Evolutionary conservation across 495 filamentous ascomycete genomes (phyloP).

Genomic region (Barbatosphaeria neglecta): DNA sequence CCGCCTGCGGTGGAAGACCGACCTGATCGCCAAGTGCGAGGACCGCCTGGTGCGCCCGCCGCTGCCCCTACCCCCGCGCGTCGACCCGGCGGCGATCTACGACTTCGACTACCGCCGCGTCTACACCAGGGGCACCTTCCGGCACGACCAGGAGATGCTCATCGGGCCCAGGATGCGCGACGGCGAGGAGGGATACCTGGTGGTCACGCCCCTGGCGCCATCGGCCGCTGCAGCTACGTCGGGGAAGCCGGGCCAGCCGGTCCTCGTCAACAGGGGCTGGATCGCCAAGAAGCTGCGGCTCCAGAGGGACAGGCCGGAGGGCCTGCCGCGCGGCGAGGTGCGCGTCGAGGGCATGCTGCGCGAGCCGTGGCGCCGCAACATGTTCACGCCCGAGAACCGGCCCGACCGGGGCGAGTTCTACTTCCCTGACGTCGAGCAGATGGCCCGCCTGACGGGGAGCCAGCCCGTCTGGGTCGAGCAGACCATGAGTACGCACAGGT

Average conservation of each 20-base stretch:
- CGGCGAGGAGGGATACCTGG: slow-evolving; percentile 79
- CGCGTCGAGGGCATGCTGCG: slow-evolving; percentile 73
- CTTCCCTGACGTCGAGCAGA: slow-evolving; percentile 87
- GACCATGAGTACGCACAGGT: slow-evolving; percentile 62
- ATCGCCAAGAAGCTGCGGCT: slow-evolving; percentile 57
- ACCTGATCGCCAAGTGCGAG: slow-evolving; percentile 78
- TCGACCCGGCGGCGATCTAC: slow-evolving; percentile 66
- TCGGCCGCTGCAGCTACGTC: slow-evolving; percentile 20
- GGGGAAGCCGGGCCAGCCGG: slow-evolving; percentile 18
- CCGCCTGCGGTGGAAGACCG: slow-evolving; percentile 85
- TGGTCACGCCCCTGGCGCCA: slow-evolving; percentile 82
- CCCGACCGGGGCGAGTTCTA: slow-evolving; percentile 79
- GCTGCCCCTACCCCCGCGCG: slow-evolving; percentile 68
- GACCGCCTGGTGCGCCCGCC: slow-evolving; percentile 80
- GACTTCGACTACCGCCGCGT: slow-evolving; percentile 93
- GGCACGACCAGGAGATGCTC: slow-evolving; percentile 92
- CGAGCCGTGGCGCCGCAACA: slow-evolving; percentile 91
- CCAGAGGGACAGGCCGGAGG: slow-evolving; percentile 48
- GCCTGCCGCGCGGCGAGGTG: slow-evolving; percentile 55
- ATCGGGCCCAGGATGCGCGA: slow-evolving; percentile 83
- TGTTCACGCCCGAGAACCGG: slow-evolving; percentile 86
- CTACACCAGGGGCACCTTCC: slow-evolving; percentile 56
- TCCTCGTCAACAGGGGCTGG: slow-evolving; percentile 87
- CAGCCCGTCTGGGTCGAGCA: slow-evolving; percentile 92
- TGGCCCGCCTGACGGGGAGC: slow-evolving; percentile 75